Evolutionary conservation across 116 monocot genomes (phyloP).

Genomic region (Phalaenopsis hybrid): DNA sequence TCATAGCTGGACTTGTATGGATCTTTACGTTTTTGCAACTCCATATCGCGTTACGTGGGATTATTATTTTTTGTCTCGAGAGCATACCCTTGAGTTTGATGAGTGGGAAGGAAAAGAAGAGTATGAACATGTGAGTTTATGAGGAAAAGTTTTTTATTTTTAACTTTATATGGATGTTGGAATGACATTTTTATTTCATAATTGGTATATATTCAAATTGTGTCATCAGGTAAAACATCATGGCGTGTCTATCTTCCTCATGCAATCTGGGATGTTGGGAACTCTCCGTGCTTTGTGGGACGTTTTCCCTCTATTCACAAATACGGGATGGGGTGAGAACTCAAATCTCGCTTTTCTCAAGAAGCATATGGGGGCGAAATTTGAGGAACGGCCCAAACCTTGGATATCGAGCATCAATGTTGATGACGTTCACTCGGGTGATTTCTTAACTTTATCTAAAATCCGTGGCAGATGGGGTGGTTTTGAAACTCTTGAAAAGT

Average conservation of each 20-base stretch:
- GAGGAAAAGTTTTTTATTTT: not conserved
- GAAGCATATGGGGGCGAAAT: slow-evolving; percentile 77
- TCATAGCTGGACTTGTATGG: slow-evolving; percentile 97
- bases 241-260: slow-evolving; percentile 74
- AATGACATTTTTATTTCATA: not conserved
- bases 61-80: slow-evolving; percentile 71
- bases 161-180: not conserved
- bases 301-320: slow-evolving; percentile 79
- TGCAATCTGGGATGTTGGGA: slow-evolving; percentile 85
- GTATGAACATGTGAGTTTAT: slow-evolving; percentile 72
- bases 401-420: slow-evolving; percentile 64
- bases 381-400: slow-evolving; percentile 59
- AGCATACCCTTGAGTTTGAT: slow-evolving; percentile 71
- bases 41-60: slow-evolving; percentile 91
- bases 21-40: slow-evolving; percentile 88
- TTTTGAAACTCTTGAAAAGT: slow-evolving; percentile 87
- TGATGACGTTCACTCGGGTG: slow-evolving; percentile 78
- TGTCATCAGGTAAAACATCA: slow-evolving; percentile 53
- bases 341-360: slow-evolving; percentile 67
- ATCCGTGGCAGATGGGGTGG: slow-evolving; percentile 94
- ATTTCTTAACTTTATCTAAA: slow-evolving; percentile 72
- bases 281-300: slow-evolving; percentile 79
- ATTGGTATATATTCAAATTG: not conserved
- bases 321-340: slow-evolving; percentile 69
- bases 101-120: slow-evolving; percentile 78